These are phyloP conservation scores for Candida ficus DNA, from an alignment of 805 yeast species.

Conservation along the genomic window DNA sequence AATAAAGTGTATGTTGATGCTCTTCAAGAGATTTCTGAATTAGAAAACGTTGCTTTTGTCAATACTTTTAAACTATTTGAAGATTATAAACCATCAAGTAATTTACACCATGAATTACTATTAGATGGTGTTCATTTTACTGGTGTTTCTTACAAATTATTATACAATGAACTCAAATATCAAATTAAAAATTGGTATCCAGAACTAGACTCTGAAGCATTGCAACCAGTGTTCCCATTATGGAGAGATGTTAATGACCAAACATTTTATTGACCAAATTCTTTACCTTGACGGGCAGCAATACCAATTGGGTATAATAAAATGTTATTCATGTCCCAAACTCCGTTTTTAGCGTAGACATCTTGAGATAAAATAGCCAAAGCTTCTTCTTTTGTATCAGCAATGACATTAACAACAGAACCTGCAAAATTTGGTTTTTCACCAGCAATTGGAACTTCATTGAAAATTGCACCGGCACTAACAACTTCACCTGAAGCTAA, in stretches of 20 bases:
- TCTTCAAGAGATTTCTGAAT: constrained; percentile 39
- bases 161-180: constrained; percentile 38
- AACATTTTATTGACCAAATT: background rate
- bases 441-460: constrained; percentile 37
- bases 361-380: constrained; percentile 60
- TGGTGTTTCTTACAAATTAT: constrained; percentile 46
- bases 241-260: constrained; percentile 34
- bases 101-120: constrained; percentile 37
- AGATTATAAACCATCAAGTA: constrained; percentile 24
- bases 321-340: constrained; percentile 70
- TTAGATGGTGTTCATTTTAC: constrained; percentile 59
- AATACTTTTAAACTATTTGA: constrained; percentile 45
- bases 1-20: constrained; percentile 49
- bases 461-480: constrained; percentile 48
- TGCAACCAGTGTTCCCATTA: constrained; percentile 32
- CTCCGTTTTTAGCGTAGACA: constrained; percentile 55
- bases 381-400: constrained; percentile 62
- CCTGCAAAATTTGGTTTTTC: constrained; percentile 56
- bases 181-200: constrained; percentile 42
- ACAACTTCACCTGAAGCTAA: constrained; percentile 41
- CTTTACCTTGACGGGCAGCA: constrained; percentile 33
- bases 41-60: constrained; percentile 50
- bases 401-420: constrained; percentile 56
- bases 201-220: constrained; percentile 37
- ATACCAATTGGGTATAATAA: constrained; percentile 51